Percentiles rank a stretch among this genome's conserved stretches.
These are phyloP conservation scores for Fistulinella cinereoalba DNA, from an alignment of 1,284 basidiomycete species.

Conservation along the genomic window DNA sequence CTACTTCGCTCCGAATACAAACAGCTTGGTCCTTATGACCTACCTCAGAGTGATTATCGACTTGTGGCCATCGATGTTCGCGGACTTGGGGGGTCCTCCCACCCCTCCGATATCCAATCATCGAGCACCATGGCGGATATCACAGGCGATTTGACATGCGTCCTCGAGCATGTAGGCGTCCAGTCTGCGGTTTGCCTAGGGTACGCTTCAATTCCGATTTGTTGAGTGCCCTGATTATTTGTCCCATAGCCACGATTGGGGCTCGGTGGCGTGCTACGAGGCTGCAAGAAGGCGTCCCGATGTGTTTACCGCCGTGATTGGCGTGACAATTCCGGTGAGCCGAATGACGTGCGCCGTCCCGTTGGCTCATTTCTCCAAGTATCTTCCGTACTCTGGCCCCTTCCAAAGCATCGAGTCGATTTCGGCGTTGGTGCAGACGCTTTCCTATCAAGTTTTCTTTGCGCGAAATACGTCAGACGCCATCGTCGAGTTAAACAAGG, in stretches of 20 bases:
- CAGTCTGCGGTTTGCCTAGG: conserved; percentile 57
- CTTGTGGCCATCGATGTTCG: conserved; percentile 59
- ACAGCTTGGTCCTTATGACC: background rate
- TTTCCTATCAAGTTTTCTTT: conserved; percentile 65
- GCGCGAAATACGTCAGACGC: conserved; percentile 47
- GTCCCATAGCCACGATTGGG: conserved; percentile 65
- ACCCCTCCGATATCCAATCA: conserved; percentile 56
- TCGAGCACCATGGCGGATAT: conserved; percentile 60
- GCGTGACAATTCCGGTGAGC: conserved; percentile 55
- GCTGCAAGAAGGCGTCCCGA: conserved; percentile 63
- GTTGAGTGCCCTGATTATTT: background rate
- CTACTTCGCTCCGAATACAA: background rate
- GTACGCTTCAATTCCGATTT: conserved; percentile 30
- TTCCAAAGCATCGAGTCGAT: conserved; percentile 48
- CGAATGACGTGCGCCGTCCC: background rate
- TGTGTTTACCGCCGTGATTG: conserved; percentile 58
- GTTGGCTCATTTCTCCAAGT: conserved; percentile 36
- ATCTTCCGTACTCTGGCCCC: conserved; percentile 46
- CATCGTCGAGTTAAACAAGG: conserved; percentile 48
- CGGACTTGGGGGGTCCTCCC: conserved; percentile 64
- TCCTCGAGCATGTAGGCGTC: conserved; percentile 51
- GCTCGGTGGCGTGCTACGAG: conserved; percentile 62
- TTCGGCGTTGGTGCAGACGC: conserved; percentile 42
- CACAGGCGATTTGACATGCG: conserved; percentile 57
- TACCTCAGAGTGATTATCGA: conserved; percentile 39